Conservation (phyloP, 202 grass and related monocot species). For the Panicum virgatum region DNA sequence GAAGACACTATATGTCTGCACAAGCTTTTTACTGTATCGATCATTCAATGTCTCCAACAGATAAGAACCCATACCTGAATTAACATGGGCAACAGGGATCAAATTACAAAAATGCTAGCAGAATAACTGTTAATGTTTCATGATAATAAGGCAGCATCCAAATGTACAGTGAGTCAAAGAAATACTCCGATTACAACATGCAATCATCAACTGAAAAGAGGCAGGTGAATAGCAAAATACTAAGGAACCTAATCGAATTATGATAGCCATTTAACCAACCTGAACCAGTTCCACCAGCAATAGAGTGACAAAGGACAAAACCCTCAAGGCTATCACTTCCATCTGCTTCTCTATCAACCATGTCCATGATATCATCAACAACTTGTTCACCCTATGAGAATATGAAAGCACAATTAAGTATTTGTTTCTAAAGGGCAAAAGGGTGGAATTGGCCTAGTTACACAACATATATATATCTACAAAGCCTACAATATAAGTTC, state of each 20-base stretch:
- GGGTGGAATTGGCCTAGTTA: background rate
- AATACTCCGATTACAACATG: background rate
- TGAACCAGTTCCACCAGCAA: conserved; percentile 99
- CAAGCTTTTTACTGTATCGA: conserved; percentile 97
- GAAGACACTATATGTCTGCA: conserved; percentile 98
- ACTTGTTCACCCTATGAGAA: conserved; percentile 85
- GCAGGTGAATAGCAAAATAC: background rate
- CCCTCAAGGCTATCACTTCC: conserved; percentile 99
- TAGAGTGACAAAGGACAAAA: conserved; percentile 97
- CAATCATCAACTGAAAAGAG: conserved; percentile 5
- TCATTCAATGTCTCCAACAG: conserved; percentile 98
- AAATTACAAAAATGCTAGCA: background rate
- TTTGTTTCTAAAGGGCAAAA: background rate
- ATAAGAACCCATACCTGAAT: conserved; percentile 99
- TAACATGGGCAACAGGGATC: conserved; percentile 27
- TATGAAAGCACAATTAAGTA: conserved; percentile 8
- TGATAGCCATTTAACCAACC: conserved; percentile 36
- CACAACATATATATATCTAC: background rate
- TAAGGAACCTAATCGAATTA: conserved; percentile 16
- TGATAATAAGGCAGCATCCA: background rate
- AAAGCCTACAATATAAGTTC: background rate
- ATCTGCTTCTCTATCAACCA: conserved; percentile 99
- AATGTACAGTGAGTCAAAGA: background rate
- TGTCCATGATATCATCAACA: conserved; percentile 99
- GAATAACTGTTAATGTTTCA: background rate